Percentiles rank a stretch among this genome's conserved stretches.
phyloP scores from a whole-genome alignment of 2,329 filamentous ascomycete species.

The Colletotrichum kahawae region DNA sequence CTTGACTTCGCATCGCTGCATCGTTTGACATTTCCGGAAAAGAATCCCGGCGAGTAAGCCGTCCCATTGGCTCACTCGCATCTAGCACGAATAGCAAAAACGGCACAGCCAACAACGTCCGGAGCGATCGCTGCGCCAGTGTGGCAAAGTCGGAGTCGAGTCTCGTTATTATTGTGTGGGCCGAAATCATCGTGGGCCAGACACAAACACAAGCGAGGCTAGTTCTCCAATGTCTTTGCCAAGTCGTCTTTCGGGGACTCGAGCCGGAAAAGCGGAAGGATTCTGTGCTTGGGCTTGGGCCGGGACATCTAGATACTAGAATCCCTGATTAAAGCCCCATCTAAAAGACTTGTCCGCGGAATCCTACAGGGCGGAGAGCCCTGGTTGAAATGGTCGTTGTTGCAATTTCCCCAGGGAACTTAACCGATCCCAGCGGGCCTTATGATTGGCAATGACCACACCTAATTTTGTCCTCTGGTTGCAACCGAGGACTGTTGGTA shows the following conservation, averaged over 20 bases:
- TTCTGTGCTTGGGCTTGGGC: not conserved
- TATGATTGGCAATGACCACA: not conserved
- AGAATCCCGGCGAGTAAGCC: not conserved
- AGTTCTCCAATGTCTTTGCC: not conserved
- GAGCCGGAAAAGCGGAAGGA: not conserved
- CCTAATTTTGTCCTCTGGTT: not conserved
- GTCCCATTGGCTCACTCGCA: not conserved
- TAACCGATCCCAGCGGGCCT: not conserved
- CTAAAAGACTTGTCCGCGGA: not conserved
- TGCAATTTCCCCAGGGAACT: not conserved
- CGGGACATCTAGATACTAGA: not conserved
- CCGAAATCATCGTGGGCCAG: not conserved
- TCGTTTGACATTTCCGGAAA: not conserved
- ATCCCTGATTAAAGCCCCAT: not conserved
- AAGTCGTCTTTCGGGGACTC: not conserved
- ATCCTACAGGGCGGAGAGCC: not conserved
- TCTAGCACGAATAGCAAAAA: not conserved
- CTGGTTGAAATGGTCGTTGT: not conserved
- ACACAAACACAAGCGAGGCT: not conserved
- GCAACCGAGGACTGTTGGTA: not conserved
- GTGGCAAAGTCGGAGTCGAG: not conserved
- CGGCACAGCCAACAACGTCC: not conserved
- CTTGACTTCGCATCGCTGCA: not conserved
- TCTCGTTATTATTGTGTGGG: not conserved
- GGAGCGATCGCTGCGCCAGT: not conserved